Conservation (phyloP, 768 basidiomycete species). For the Russula sp. region DNA sequence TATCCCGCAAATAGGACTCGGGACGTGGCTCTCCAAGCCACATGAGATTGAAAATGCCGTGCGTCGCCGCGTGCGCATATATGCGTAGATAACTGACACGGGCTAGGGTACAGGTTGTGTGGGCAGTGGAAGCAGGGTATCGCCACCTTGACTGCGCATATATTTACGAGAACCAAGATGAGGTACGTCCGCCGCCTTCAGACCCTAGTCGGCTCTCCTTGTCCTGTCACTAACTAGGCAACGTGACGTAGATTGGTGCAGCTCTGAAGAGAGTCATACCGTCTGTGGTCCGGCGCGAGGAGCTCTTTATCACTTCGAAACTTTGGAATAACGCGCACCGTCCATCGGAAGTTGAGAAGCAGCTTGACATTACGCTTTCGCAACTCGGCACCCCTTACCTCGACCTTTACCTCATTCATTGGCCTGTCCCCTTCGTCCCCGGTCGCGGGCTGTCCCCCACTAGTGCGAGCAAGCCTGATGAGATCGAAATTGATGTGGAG, state of each 20-base stretch:
- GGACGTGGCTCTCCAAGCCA: slow-evolving; percentile 73
- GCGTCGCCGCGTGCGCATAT: neutral
- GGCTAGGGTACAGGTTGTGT: slow-evolving; percentile 48
- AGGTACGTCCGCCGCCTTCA: slow-evolving; percentile 28
- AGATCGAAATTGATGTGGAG: slow-evolving; percentile 48
- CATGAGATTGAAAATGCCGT: slow-evolving; percentile 72
- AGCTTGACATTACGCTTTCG: slow-evolving; percentile 65
- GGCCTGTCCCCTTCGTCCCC: slow-evolving; percentile 65
- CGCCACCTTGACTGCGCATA: slow-evolving; percentile 80
- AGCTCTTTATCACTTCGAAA: slow-evolving; percentile 77
- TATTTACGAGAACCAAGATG: slow-evolving; percentile 74
- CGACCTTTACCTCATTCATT: slow-evolving; percentile 78
- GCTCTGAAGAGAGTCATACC: slow-evolving; percentile 74
- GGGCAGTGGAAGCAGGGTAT: slow-evolving; percentile 69
- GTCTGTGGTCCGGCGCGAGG: slow-evolving; percentile 68
- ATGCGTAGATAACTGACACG: neutral
- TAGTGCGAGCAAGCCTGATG: slow-evolving; percentile 38
- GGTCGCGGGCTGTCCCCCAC: slow-evolving; percentile 46
- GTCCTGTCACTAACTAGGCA: neutral
- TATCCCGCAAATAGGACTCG: slow-evolving; percentile 75
- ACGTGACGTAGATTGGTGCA: slow-evolving; percentile 40
- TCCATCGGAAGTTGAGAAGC: slow-evolving; percentile 59
- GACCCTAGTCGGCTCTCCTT: neutral
- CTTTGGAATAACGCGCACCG: slow-evolving; percentile 74
- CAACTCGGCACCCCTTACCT: slow-evolving; percentile 72